A percentile compares a stretch with the other conserved stretches of the same genome.
phyloP scores from a whole-genome alignment of 768 basidiomycete genomes.

The Amyloporia xantha region DNA sequence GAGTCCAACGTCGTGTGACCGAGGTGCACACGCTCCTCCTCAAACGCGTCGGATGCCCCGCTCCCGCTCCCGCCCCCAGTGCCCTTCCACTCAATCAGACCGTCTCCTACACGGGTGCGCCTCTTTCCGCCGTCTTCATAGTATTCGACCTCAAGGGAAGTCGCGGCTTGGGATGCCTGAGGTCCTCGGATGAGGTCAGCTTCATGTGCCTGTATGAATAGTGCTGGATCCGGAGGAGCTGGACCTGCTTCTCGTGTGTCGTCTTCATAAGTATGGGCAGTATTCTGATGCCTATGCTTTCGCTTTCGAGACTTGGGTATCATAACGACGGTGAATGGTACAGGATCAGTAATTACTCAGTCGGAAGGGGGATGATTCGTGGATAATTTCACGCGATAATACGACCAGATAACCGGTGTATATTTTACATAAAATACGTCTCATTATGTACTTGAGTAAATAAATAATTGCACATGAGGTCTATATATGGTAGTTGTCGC shows the following conservation, averaged over 20 bases:
- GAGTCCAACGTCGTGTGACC: conserved; percentile 1
- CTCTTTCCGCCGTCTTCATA: conserved; percentile 11
- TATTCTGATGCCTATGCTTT: background rate
- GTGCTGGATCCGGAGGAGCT: conserved; percentile 14
- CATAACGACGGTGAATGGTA: background rate
- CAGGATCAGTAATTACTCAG: no score
- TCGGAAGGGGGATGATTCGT: no score
- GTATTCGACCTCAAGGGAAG: conserved; percentile 26
- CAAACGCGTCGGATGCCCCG: background rate
- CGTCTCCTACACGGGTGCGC: conserved; percentile 21
- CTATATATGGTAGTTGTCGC: no score
- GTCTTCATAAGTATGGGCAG: background rate
- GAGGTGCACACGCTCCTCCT: conserved; percentile 9
- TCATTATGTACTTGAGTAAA: no score
- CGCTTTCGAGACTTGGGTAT: conserved; percentile 1
- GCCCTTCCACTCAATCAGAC: conserved; percentile 24
- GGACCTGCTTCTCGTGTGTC: background rate
- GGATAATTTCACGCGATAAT: no score
- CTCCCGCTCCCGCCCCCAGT: background rate
- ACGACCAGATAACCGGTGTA: no score
- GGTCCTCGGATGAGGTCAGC: conserved; percentile 61
- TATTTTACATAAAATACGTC: no score
- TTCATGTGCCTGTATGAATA: conserved; percentile 64
- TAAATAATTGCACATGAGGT: no score
- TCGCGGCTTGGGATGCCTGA: conserved; percentile 32